A percentile compares a stretch with the other conserved stretches of the same genome.
Conservation (phyloP, 2,329 filamentous ascomycete species). For the Epichloe amarillans region DNA sequence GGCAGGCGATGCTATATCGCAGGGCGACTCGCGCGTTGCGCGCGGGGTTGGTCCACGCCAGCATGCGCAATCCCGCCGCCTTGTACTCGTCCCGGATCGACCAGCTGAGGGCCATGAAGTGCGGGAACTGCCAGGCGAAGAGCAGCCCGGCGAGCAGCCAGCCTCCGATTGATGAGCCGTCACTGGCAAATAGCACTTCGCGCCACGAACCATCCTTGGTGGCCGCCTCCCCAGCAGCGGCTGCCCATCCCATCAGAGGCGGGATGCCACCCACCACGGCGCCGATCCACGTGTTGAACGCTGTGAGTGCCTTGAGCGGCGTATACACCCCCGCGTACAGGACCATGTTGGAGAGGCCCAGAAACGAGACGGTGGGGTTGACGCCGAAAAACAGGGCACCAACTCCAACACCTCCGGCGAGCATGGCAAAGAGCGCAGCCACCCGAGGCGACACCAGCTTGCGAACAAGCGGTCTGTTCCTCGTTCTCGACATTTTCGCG, state of each 20-base stretch:
- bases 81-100: conserved; percentile 82
- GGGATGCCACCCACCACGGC: conserved; percentile 88
- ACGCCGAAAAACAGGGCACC: conserved; percentile 76
- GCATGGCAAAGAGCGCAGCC: conserved; percentile 67
- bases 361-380: conserved; percentile 80
- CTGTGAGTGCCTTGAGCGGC: conserved; percentile 75
- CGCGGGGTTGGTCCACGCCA: conserved; percentile 76
- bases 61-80: conserved; percentile 53
- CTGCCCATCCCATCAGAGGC: conserved; percentile 95
- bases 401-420: conserved; percentile 55
- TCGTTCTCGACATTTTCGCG: conserved; percentile 83
- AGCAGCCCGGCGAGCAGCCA: conserved; percentile 79
- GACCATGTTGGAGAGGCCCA: conserved; percentile 73
- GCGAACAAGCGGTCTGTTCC: conserved; percentile 78
- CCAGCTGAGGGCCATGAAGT: conserved; percentile 93
- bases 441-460: conserved; percentile 58
- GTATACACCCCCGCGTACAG: conserved; percentile 91
- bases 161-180: conserved; percentile 56
- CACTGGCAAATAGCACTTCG: conserved; percentile 57
- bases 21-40: conserved; percentile 79
- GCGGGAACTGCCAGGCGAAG: conserved; percentile 95
- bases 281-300: conserved; percentile 88
- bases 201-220: conserved; percentile 62
- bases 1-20: conserved; percentile 72
- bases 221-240: conserved; percentile 78